Evolutionary conservation across 2,329 filamentous ascomycete species (phyloP).

Genomic region (Raffaelea arxii): DNA sequence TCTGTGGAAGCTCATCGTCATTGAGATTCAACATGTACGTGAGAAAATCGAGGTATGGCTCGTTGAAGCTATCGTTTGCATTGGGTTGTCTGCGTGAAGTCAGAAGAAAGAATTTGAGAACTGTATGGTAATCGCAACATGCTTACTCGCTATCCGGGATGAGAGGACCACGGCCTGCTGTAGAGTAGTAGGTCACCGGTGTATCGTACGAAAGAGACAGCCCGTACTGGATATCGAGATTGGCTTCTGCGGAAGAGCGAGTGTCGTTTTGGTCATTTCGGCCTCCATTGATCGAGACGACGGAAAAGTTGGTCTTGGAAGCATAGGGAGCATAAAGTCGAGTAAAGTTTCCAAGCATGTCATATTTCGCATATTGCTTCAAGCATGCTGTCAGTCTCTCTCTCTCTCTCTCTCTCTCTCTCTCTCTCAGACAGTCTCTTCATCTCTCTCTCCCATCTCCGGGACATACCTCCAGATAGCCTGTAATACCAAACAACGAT

Average conservation of each 20-base stretch:
- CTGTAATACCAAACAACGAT: constrained; percentile 53
- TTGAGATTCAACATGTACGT: constrained; percentile 35
- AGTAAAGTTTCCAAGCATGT: constrained; percentile 28
- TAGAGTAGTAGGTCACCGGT: constrained; percentile 33
- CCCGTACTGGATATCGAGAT: constrained; percentile 38
- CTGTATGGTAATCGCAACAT: neutral
- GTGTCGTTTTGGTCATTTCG: constrained; percentile 31
- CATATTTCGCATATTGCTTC: constrained; percentile 34
- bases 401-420: too few relatives aligned
- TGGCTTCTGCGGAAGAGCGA: constrained; percentile 27
- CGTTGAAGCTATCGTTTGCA: constrained; percentile 28
- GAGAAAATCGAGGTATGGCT: constrained; percentile 47
- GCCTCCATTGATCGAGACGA: constrained; percentile 33
- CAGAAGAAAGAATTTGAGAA: neutral
- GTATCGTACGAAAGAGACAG: constrained; percentile 33
- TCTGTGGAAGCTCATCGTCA: constrained; percentile 38
- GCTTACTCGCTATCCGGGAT: constrained; percentile 11
- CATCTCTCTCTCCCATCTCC: too few relatives aligned
- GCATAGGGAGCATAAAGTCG: constrained; percentile 7
- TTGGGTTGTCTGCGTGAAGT: neutral
- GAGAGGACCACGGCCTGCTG: constrained; percentile 29
- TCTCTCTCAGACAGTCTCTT: too few relatives aligned
- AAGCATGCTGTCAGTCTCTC: too few relatives aligned
- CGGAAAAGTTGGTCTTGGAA: constrained; percentile 18
- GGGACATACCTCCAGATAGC: constrained; percentile 30